Evolutionary conservation across 805 yeast species (phyloP).

Genomic region (Suhomyces sp.): DNA sequence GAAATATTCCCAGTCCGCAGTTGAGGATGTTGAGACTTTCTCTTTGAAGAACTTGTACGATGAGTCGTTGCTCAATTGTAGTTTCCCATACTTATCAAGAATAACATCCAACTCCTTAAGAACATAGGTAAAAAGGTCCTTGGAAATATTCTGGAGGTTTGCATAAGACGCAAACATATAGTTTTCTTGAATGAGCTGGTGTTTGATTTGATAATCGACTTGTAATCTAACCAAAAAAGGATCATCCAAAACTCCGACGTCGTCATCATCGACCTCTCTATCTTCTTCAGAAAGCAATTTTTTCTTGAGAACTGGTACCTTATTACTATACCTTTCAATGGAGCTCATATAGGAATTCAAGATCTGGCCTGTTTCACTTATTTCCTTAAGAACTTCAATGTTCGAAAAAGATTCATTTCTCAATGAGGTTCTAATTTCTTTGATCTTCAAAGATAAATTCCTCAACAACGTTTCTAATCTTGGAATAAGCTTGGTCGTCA

Average conservation of each 20-base stretch:
- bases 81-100: constrained; percentile 34
- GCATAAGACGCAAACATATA: constrained; percentile 42
- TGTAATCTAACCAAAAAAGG: constrained; percentile 42
- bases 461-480: constrained; percentile 35
- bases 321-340: constrained; percentile 32
- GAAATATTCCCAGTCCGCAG: constrained; percentile 39
- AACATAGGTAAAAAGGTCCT: constrained; percentile 37
- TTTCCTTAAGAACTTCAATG: constrained; percentile 36
- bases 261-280: constrained; percentile 24
- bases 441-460: constrained; percentile 38
- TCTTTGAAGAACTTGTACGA: constrained; percentile 25
- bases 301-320: constrained; percentile 35
- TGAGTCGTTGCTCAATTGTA: constrained; percentile 22
- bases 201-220: constrained; percentile 41
- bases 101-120: constrained; percentile 35
- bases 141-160: constrained; percentile 41
- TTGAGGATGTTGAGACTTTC: constrained; percentile 26
- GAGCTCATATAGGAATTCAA: constrained; percentile 35
- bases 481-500: constrained; percentile 33
- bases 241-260: constrained; percentile 32
- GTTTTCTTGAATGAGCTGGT: constrained; percentile 41
- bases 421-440: constrained; percentile 40
- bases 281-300: constrained; percentile 16
- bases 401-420: constrained; percentile 44
- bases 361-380: constrained; percentile 60